phyloP scores from a whole-genome alignment of 2,329 filamentous ascomycete species.

The Daldinia sp. region DNA sequence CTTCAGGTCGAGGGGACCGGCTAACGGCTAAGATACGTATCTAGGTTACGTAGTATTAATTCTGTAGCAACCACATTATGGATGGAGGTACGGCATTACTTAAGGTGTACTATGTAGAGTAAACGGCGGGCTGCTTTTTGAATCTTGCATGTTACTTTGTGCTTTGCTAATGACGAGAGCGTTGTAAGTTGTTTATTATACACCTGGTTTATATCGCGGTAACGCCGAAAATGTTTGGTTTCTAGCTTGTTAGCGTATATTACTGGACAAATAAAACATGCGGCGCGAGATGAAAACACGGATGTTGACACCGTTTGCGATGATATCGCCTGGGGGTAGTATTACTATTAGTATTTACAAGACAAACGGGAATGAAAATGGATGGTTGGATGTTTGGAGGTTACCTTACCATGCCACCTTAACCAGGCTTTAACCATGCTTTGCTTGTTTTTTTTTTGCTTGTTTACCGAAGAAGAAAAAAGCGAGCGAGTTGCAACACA shows the following conservation, averaged over 20 bases:
- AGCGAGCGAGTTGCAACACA: slow-evolving; percentile 23
- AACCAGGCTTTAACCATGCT: neutral
- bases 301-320: slow-evolving; percentile 15
- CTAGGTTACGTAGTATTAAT: neutral
- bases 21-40: slow-evolving; percentile 7
- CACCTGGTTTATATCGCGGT: slow-evolving; percentile 21
- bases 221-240: slow-evolving; percentile 24
- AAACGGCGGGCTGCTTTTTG: neutral
- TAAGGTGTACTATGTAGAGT: too few species aligned
- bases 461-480: slow-evolving; percentile 25
- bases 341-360: slow-evolving; percentile 2
- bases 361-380: slow-evolving; percentile 17
- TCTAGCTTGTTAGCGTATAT: slow-evolving; percentile 15
- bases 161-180: slow-evolving; percentile 17
- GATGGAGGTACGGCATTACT: too few species aligned
- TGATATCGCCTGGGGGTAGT: slow-evolving; percentile 5
- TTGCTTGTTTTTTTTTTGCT: slow-evolving; percentile 8
- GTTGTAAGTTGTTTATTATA: neutral
- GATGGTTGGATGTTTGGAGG: neutral
- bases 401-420: neutral
- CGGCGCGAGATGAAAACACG: slow-evolving; percentile 14
- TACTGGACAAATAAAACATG: slow-evolving; percentile 9
- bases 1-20: slow-evolving; percentile 10
- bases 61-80: too few species aligned
- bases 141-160: slow-evolving; percentile 20